A percentile compares a stretch with the other conserved stretches of the same genome.
These are phyloP conservation scores for Epichloe sylvatica DNA, from an alignment of 2,329 filamentous ascomycete species.

Conservation along the genomic window DNA sequence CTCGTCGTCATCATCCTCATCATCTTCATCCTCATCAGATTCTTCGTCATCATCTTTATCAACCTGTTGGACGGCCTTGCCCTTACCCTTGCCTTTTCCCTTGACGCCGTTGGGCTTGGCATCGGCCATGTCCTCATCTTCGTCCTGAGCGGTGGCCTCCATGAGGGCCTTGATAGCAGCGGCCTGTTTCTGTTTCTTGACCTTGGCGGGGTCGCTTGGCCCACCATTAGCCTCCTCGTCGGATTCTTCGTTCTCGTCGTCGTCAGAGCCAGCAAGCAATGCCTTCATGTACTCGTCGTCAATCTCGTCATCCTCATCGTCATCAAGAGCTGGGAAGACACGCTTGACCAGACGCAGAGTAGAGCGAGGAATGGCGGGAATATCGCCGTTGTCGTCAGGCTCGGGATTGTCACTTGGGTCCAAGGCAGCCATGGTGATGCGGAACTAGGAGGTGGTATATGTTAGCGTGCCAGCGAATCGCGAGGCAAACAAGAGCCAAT, in stretches of 20 bases:
- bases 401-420: constrained; percentile 70
- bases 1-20: constrained; percentile 44
- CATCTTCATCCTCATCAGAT: constrained; percentile 16
- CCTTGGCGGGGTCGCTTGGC: constrained; percentile 81
- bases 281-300: constrained; percentile 51
- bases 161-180: constrained; percentile 67
- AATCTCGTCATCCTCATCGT: constrained; percentile 45
- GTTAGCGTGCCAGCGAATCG: constrained; percentile 13
- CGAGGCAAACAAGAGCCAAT: neutral
- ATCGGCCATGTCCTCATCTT: constrained; percentile 62
- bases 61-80: constrained; percentile 48
- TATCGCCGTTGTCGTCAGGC: constrained; percentile 47
- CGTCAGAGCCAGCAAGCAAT: constrained; percentile 38
- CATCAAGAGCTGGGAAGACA: constrained; percentile 41
- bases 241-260: constrained; percentile 39
- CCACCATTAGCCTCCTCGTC: constrained; percentile 68
- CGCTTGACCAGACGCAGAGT: constrained; percentile 85
- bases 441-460: constrained; percentile 49
- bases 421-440: constrained; percentile 96
- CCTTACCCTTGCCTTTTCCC: constrained; percentile 52
- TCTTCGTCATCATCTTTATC: constrained; percentile 38
- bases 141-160: constrained; percentile 47
- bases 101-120: constrained; percentile 45
- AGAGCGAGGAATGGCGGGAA: constrained; percentile 53
- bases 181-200: constrained; percentile 70